Evolutionary conservation across 2,329 filamentous ascomycete genomes (phyloP).

Genomic region (Tolypocladium inflatum): DNA sequence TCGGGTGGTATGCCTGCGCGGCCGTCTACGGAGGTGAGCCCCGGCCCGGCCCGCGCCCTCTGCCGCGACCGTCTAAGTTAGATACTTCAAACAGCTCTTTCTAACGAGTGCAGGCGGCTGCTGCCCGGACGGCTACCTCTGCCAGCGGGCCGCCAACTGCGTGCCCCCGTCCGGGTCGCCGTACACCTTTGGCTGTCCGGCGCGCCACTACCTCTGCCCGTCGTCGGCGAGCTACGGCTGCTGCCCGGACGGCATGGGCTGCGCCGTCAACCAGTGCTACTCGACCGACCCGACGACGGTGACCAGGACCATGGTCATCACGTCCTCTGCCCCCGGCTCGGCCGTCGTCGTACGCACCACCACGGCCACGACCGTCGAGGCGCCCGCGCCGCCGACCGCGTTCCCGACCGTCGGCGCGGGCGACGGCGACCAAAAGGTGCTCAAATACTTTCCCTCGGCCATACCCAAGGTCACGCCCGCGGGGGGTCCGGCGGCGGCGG

Average conservation of each 20-base stretch:
- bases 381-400: constrained; percentile 25
- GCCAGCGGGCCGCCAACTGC: constrained; percentile 29
- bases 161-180: constrained; percentile 31
- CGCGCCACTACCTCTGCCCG: constrained; percentile 38
- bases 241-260: constrained; percentile 39
- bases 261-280: constrained; percentile 38
- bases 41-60: too few relatives aligned
- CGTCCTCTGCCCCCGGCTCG: constrained; percentile 32
- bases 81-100: too few relatives aligned
- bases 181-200: constrained; percentile 30
- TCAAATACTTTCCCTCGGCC: constrained; percentile 34
- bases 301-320: constrained; percentile 32
- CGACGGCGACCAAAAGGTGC: constrained; percentile 18
- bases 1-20: constrained; percentile 31
- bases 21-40: constrained; percentile 23
- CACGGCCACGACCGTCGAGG: constrained; percentile 28
- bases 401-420: constrained; percentile 13
- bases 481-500: constrained; percentile 14
- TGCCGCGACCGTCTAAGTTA: too few relatives aligned
- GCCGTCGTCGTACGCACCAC: constrained; percentile 28
- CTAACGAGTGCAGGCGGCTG: constrained; percentile 23
- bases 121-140: constrained; percentile 36
- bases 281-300: constrained; percentile 34
- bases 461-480: constrained; percentile 24
- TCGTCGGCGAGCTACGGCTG: constrained; percentile 42